Evolutionary conservation across 352 stramenopile genomes (phyloP).

Genomic region (Aphanomyces astaci): DNA sequence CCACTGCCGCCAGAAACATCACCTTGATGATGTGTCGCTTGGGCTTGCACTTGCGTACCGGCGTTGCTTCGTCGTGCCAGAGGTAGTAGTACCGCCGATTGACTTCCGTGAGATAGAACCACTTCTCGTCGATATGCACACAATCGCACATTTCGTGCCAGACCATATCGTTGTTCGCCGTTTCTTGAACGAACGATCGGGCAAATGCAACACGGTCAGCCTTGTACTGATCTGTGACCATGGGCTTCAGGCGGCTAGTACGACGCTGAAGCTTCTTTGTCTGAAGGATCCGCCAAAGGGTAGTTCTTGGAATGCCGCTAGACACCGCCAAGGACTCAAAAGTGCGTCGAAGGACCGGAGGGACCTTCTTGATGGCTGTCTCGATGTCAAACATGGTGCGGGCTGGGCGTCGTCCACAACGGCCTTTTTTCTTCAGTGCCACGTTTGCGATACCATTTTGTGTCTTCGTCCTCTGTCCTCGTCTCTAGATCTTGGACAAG

Average conservation of each 20-base stretch:
- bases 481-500: background rate
- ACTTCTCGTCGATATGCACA: constrained; percentile 6
- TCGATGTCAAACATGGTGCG: background rate
- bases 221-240: background rate
- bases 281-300: background rate
- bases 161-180: no score
- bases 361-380: background rate
- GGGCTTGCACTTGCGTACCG: background rate
- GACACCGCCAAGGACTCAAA: background rate
- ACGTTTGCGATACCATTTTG: background rate
- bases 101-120: background rate
- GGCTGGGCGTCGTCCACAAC: background rate
- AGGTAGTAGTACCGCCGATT: constrained; percentile 1
- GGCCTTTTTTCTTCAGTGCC: background rate
- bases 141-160: constrained; percentile 2
- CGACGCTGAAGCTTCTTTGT: background rate
- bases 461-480: background rate
- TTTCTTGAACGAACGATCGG: background rate
- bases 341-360: background rate
- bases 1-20: constrained; percentile 7
- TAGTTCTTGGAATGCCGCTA: background rate
- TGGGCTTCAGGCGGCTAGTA: background rate
- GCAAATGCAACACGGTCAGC: background rate
- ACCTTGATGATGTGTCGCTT: constrained; percentile 9
- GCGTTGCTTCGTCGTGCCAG: background rate